A percentile compares a stretch with the other conserved stretches of the same genome.
phyloP scores from a whole-genome alignment of 768 basidiomycete genomes.

The Boletus sp. region DNA sequence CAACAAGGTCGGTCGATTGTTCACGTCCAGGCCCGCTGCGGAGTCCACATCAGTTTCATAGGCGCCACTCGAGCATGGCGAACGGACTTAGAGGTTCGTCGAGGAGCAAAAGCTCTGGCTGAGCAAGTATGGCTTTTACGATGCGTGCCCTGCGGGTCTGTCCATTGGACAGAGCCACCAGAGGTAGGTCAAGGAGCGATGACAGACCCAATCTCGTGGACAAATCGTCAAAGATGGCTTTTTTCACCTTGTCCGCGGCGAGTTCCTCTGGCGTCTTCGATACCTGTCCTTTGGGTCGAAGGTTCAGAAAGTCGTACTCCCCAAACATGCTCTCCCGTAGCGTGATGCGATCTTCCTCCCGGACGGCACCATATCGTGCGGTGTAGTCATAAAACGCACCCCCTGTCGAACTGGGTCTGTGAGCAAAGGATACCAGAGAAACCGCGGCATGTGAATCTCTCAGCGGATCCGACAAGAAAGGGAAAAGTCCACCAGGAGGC shows the following conservation, averaged over 20 bases:
- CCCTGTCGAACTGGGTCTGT: constrained; percentile 52
- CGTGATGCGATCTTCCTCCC: constrained; percentile 81
- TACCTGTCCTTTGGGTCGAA: constrained; percentile 21
- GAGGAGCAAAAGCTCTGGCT: constrained; percentile 76
- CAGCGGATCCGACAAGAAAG: constrained; percentile 51
- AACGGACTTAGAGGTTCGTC: constrained; percentile 86
- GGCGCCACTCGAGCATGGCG: not conserved
- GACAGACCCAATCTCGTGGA: constrained; percentile 55
- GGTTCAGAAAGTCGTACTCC: constrained; percentile 41
- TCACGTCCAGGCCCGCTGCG: constrained; percentile 76
- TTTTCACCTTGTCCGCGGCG: constrained; percentile 27
- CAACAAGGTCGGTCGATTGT: constrained; percentile 55
- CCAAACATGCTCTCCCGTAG: constrained; percentile 70
- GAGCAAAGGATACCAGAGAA: constrained; percentile 65
- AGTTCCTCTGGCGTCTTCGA: constrained; percentile 25
- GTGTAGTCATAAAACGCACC: constrained; percentile 91
- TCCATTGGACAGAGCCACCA: constrained; percentile 86
- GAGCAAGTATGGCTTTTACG: constrained; percentile 65
- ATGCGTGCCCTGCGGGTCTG: constrained; percentile 89
- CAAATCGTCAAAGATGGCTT: constrained; percentile 49
- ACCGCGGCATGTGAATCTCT: constrained; percentile 51
- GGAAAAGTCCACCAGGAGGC: constrained; percentile 73
- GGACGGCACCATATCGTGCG: constrained; percentile 84
- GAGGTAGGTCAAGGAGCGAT: constrained; percentile 73
- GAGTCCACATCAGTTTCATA: not conserved